Evolutionary conservation across 257 asterid species (phyloP), one percentile per base, ranked within the genome.

Genomic region (Galeopsis tetrahit): DNA sequence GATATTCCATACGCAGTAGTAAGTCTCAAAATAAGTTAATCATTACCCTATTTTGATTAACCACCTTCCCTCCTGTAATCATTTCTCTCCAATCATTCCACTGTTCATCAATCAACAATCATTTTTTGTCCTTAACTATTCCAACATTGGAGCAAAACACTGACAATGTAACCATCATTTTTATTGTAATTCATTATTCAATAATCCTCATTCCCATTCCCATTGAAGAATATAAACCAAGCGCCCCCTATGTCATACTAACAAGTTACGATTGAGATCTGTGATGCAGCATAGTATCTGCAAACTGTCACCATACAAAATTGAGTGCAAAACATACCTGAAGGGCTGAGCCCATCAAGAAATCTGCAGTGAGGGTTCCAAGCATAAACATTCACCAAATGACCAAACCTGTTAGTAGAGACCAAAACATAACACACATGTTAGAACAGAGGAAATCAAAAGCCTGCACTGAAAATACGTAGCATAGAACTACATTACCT

Each of bases 281-380:
- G 32, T 34, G 56, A 33, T 52, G 71, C 64, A 68, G 66, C 32
- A n/a, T 34, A 58, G 28, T 62, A 67, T 17, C n/a, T 9, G n/a
- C 15, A 33, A 32, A 46, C 43, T 43, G 31, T 58, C 63, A 36
- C 52, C 33, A 21, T 21, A 21, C 1, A 75, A 65, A 48, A 52
- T 15, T n/a, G 8, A 73, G 62, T 40, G 33, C 76, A 58, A 71
- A 66, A 73, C 56, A 56, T 68, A 84, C 92, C 90, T 70, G 88
- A 70, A 43, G 92, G 82, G 49, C 88, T 73, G 3, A 69, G 63
- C 46, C 92, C 92, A 77, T 87, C 89, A 28, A 87, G 82, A 79
- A 42, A 81, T 72, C 82, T 69, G 68, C 92, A 87, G 71, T 87
- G 92, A 9, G 90, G 88, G 74, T 80, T 87, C 92, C 92, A 87